Base-by-base conservation (phyloP, 2,329 filamentous ascomycete genomes). In the Sporothrix pallida region DNA sequence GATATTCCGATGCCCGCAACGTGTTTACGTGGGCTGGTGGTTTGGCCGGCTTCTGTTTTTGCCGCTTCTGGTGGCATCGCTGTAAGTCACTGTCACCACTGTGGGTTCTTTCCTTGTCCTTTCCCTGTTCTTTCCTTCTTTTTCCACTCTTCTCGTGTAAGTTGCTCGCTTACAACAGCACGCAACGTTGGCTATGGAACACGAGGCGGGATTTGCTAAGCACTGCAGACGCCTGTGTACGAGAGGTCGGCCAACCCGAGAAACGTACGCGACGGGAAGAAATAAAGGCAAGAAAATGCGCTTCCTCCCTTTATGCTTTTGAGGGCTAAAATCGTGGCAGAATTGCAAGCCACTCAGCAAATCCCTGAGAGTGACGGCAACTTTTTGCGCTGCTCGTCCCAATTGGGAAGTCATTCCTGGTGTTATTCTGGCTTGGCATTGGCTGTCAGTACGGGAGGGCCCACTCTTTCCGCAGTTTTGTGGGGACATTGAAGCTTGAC, bases 301-400 rank as follows among this genome's bases (percentile, higher is more conserved):
- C 23, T 26, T 26, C 23, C 23, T 26, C 23, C 23, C 23, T 26
- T 26, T 26, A 26, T 1, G 23, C 23, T 3, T 26, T 26, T 26
- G 23, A 26, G 23, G 23, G 23, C 1, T 26, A 26, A 26, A 26
- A 26, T 26, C 23, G 23, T 26, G 23, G 23, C 23, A 56, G 31
- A 44, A 9, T n/a, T 9, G 15, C 37, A 20, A 20, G 20, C 12
- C 42, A 37, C 60, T 72, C 46, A 72, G 58, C 56, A 65, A 72
- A 60, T n/a, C 17, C 7, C 12, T 37, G 44, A 26, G n/a, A 50
- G 15, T 17, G 26, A 44, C 17, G 58, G 58, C 20, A 71, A 71
- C 58, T 65, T 63, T 65, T 65, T 71, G 70, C 70, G 70, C 70
- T 46, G 23, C 20, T 10, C 10, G 44, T 67, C 63, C 62, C 42